These are phyloP conservation scores for Hemisphaericaspora nanyangensis DNA, from an alignment of 805 yeast species.

Conservation along the genomic window DNA sequence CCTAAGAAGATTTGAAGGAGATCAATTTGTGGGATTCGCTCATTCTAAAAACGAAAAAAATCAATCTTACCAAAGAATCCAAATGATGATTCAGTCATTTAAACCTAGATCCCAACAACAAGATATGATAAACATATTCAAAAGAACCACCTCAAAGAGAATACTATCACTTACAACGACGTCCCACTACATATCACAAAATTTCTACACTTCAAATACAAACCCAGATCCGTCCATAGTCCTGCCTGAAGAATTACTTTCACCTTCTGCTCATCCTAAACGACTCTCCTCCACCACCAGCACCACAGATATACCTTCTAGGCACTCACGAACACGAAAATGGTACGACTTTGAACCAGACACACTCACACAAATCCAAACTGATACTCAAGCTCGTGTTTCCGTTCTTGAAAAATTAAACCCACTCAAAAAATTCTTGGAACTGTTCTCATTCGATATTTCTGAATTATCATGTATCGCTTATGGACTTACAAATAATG, in stretches of 20 bases:
- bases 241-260: not conserved
- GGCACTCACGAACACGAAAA: not conserved
- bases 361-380: not conserved
- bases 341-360: not conserved
- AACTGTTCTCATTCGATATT: not conserved
- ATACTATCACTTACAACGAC: too few species aligned
- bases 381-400: not conserved
- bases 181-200: too few species aligned
- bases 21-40: too few species aligned
- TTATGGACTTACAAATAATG: conserved; percentile 3
- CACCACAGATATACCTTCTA: not conserved
- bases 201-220: too few species aligned
- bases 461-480: conserved; percentile 3
- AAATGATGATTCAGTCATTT: not conserved
- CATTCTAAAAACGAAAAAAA: too few species aligned
- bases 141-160: too few species aligned
- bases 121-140: too few species aligned
- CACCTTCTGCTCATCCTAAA: not conserved
- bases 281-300: not conserved
- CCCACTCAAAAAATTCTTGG: conserved; percentile 4
- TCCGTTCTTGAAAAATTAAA: not conserved
- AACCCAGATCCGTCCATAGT: not conserved
- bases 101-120: not conserved
- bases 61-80: too few species aligned
- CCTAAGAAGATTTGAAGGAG: too few species aligned